Conservation (phyloP, 2,329 filamentous ascomycete species). For the Clathrospora elynae region DNA sequence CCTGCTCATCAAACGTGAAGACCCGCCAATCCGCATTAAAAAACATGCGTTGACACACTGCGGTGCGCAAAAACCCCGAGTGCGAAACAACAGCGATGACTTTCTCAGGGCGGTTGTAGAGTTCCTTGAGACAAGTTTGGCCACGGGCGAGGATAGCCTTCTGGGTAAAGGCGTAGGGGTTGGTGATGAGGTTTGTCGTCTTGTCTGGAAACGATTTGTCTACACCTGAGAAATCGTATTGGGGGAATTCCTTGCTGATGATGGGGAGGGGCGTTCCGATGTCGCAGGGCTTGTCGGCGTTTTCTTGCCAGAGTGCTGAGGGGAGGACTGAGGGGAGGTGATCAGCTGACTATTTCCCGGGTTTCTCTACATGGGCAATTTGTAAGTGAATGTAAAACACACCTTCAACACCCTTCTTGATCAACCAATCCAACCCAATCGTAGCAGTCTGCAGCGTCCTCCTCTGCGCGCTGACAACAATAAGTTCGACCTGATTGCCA, state of each 20-base stretch:
- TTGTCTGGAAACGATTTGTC: constrained; percentile 69
- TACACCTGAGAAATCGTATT: constrained; percentile 61
- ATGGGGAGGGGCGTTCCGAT: constrained; percentile 58
- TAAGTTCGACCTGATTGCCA: constrained; percentile 56
- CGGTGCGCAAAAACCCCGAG: constrained; percentile 65
- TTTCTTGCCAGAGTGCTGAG: constrained; percentile 68
- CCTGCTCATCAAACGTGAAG: constrained; percentile 60
- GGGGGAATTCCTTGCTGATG: constrained; percentile 58
- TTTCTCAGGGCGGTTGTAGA: constrained; percentile 63
- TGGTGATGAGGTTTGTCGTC: constrained; percentile 48
- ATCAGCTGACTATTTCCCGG: neutral
- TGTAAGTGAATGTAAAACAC: neutral
- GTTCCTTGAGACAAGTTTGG: constrained; percentile 55
- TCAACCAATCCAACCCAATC: constrained; percentile 63
- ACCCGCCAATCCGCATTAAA: constrained; percentile 69
- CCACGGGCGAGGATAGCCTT: constrained; percentile 62
- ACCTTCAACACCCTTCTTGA: constrained; percentile 53
- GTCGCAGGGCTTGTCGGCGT: constrained; percentile 62
- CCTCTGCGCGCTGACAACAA: constrained; percentile 68
- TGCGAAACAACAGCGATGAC: constrained; percentile 69
- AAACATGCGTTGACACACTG: constrained; percentile 56
- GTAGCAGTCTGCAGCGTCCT: constrained; percentile 69
- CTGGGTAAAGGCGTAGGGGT: constrained; percentile 60
- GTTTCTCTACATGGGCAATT: neutral
- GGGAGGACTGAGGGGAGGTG: constrained; percentile 51